Percentiles rank a stretch among this genome's conserved stretches.
Conservation (phyloP, 2,329 filamentous ascomycete genomes). For the Colletotrichum truncatum region DNA sequence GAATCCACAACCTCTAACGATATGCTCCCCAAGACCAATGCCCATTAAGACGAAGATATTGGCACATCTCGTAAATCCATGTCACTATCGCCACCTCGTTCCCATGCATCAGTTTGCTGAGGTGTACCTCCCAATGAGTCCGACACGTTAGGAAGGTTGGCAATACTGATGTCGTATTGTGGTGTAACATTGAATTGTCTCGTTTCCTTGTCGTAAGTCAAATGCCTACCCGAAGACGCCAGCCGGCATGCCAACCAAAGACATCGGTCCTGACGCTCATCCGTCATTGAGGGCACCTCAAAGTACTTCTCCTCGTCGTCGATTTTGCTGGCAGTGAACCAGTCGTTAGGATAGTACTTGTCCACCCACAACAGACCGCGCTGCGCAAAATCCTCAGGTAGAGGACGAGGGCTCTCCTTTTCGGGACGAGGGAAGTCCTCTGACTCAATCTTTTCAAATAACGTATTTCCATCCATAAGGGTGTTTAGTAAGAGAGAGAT, state of each 20-base stretch:
- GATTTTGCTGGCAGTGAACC: constrained; percentile 66
- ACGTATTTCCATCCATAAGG: constrained; percentile 32
- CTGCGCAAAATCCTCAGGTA: constrained; percentile 76
- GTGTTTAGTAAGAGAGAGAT: constrained; percentile 52
- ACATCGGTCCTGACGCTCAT: constrained; percentile 66
- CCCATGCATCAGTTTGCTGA: no score
- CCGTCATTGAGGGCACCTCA: constrained; percentile 67
- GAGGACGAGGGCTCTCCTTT: constrained; percentile 56
- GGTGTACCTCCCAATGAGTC: no score
- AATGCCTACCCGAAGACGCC: constrained; percentile 50
- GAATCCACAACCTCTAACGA: no score
- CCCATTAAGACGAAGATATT: no score
- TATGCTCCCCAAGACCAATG: no score
- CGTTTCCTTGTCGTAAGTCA: constrained; percentile 50
- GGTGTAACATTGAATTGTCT: constrained; percentile 50
- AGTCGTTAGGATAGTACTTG: constrained; percentile 65
- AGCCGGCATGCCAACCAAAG: constrained; percentile 65
- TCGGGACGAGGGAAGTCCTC: constrained; percentile 57
- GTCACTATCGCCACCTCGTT: no score
- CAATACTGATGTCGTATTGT: constrained; percentile 41
- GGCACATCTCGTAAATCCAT: no score
- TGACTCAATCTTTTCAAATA: constrained; percentile 35
- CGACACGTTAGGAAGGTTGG: not conserved
- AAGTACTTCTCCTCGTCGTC: constrained; percentile 76
- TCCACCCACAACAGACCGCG: constrained; percentile 70